Evolutionary conservation across 2,329 filamentous ascomycete genomes (phyloP).

Genomic region (Aspergillus latus): DNA sequence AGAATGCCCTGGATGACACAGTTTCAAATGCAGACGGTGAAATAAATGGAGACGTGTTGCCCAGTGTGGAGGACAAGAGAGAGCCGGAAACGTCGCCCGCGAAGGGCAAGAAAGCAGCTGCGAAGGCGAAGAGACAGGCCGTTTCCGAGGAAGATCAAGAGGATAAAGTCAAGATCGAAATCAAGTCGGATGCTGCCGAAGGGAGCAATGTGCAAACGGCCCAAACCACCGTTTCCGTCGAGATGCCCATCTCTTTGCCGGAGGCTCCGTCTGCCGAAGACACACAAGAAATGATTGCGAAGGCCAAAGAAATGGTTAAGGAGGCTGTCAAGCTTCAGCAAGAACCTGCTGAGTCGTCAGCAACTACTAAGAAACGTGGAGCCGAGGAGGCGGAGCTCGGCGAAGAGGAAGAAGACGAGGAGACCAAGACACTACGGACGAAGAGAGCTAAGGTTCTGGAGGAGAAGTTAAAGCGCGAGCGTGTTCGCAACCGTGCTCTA

Average conservation of each 20-base stretch:
- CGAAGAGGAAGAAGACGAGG: constrained; percentile 46
- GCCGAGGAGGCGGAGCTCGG: constrained; percentile 66
- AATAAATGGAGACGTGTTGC: constrained; percentile 27
- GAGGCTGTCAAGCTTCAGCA: constrained; percentile 57
- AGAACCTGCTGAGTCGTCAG: constrained; percentile 34
- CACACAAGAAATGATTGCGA: constrained; percentile 77
- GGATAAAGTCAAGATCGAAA: constrained; percentile 64
- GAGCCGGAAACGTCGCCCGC: constrained; percentile 27
- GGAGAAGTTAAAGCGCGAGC: constrained; percentile 78
- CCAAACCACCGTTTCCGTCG: constrained; percentile 71
- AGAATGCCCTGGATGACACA: constrained; percentile 49
- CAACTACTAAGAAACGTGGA: constrained; percentile 66
- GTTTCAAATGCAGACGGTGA: constrained; percentile 32
- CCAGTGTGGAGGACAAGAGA: constrained; percentile 29
- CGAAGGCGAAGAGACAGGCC: constrained; percentile 25
- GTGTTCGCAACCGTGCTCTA: constrained; percentile 79
- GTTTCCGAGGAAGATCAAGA: constrained; percentile 18
- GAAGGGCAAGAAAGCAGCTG: constrained; percentile 22
- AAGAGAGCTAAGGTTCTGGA: constrained; percentile 74
- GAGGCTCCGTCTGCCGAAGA: constrained; percentile 74
- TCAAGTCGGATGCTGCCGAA: constrained; percentile 55
- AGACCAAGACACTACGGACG: constrained; percentile 47
- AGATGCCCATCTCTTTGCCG: constrained; percentile 66
- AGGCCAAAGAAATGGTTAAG: constrained; percentile 85
- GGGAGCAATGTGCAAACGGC: constrained; percentile 61